A percentile compares a stretch with the other conserved stretches of the same genome.
Conservation (phyloP, 2,329 filamentous ascomycete species). For the Aspergillus pseudotamarii region DNA sequence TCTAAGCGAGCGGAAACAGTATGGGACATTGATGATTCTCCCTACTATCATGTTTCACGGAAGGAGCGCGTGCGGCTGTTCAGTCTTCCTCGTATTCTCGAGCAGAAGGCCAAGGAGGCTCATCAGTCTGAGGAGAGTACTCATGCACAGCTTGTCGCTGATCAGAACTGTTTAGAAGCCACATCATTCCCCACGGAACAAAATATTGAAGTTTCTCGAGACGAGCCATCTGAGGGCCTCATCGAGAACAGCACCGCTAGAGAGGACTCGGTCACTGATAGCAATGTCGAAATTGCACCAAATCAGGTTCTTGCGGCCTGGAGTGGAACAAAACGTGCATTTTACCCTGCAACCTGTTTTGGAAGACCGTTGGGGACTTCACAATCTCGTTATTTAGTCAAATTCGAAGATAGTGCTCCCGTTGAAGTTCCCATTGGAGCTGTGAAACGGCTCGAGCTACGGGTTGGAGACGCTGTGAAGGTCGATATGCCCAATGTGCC, state of each 20-base stretch:
- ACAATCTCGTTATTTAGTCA: constrained; percentile 47
- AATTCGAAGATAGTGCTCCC: constrained; percentile 48
- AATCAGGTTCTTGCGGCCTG: constrained; percentile 62
- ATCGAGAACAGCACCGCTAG: constrained; percentile 7
- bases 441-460: constrained; percentile 49
- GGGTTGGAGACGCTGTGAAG: constrained; percentile 50
- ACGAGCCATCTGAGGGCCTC: constrained; percentile 17
- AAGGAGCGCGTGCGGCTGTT: constrained; percentile 17
- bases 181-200: constrained; percentile 19
- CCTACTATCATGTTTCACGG: constrained; percentile 26
- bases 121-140: constrained; percentile 5
- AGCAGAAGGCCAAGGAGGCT: constrained; percentile 9
- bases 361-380: constrained; percentile 44
- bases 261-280: constrained; percentile 11
- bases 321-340: constrained; percentile 57
- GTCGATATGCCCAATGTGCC: constrained; percentile 47
- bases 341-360: constrained; percentile 63
- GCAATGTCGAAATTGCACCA: constrained; percentile 40
- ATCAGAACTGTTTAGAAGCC: constrained; percentile 14
- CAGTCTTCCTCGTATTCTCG: constrained; percentile 9
- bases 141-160: constrained; percentile 9
- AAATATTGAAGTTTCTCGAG: constrained; percentile 1
- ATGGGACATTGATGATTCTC: constrained; percentile 42
- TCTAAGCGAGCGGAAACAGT: constrained; percentile 31
- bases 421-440: constrained; percentile 43